Base-by-base conservation (phyloP, 176 grass and related monocot genomes). In the Oropetium thomaeum region DNA sequence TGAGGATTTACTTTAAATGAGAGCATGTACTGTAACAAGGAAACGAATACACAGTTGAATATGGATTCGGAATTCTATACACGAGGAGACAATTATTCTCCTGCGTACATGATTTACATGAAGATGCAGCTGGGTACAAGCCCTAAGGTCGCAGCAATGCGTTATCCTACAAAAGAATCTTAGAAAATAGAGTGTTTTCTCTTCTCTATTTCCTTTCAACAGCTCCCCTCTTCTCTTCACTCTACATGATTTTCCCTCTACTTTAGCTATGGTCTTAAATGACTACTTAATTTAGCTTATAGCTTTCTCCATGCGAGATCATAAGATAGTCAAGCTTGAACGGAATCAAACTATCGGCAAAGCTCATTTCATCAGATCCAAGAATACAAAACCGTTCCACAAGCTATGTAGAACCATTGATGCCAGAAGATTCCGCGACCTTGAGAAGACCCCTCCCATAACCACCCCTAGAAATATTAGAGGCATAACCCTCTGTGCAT, bases 341-440 rank as follows among this genome's bases (percentile, higher is more conserved):
- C 47, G 13, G 32, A 55, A 74, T 42, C 27, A 53, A 25, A 75
- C 49, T 20, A 73, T 4, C 25, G 17, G 28, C 44, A 74, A 62
- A 54, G 34, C 58, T 79, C 78, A 95, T 77, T 98, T 98, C 91
- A 98, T 86, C 73, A 98, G 83, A 86, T 98, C 91, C 81, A 90
- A 82, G 75, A 98, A 98, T 55, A 98, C 96, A 88, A 98, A 94
- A 26, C 86, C 86, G 30, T 98, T 98, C 96, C 96, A 98, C 37
- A 98, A 63, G 71, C 91, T 93, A 86, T 98, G 96, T 22, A 98
- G 82, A 44, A 94, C 80, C 84, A 92, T 98, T 1, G 91, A 89
- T 11, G 91, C 89, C 35, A 94, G 26, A 37, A 98, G 83, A 60
- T 94, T 94, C 32, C 83, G 85, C 0, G 96, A 98, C 81, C 87